Evolutionary conservation across 2,329 filamentous ascomycete genomes (phyloP).

Genomic region (Xylariomycetidae sp.): DNA sequence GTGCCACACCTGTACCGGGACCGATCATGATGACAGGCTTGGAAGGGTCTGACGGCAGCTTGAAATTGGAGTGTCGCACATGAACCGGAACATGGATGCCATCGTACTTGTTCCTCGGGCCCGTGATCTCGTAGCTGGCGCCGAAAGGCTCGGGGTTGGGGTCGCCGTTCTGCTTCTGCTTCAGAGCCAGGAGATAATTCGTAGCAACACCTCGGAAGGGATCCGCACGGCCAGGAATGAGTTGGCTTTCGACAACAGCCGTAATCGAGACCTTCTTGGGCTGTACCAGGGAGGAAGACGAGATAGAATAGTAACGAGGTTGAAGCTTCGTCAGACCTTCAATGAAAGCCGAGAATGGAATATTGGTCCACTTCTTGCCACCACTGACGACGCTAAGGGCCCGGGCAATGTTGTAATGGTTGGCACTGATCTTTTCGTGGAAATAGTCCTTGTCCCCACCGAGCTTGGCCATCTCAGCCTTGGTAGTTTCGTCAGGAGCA

Average conservation of each 20-base stretch:
- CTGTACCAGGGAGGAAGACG: slow-evolving; percentile 89
- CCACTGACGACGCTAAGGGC: slow-evolving; percentile 68
- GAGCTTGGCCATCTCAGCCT: slow-evolving; percentile 81
- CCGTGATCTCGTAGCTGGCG: slow-evolving; percentile 77
- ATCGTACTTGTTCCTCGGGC: slow-evolving; percentile 94
- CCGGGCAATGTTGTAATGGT: slow-evolving; percentile 85
- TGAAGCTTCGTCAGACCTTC: slow-evolving; percentile 93
- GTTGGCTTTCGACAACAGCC: slow-evolving; percentile 81
- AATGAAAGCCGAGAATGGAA: slow-evolving; percentile 92
- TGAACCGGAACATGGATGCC: slow-evolving; percentile 93
- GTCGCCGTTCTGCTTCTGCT: slow-evolving; percentile 93
- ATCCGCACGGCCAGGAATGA: slow-evolving; percentile 69
- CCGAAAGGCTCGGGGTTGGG: slow-evolving; percentile 75
- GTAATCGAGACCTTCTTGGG: slow-evolving; percentile 94
- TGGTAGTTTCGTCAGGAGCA: slow-evolving; percentile 75
- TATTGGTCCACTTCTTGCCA: slow-evolving; percentile 69
- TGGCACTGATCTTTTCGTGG: slow-evolving; percentile 72
- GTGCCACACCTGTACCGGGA: slow-evolving; percentile 91
- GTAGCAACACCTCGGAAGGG: slow-evolving; percentile 89
- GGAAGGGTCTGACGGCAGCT: slow-evolving; percentile 88
- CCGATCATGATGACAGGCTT: slow-evolving; percentile 96
- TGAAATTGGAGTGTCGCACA: slow-evolving; percentile 97
- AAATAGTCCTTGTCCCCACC: slow-evolving; percentile 95
- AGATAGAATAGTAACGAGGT: slow-evolving; percentile 98
- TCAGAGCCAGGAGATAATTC: slow-evolving; percentile 91